Conservation (phyloP, 495 filamentous ascomycete species). For the Penicillium riverlandense region DNA sequence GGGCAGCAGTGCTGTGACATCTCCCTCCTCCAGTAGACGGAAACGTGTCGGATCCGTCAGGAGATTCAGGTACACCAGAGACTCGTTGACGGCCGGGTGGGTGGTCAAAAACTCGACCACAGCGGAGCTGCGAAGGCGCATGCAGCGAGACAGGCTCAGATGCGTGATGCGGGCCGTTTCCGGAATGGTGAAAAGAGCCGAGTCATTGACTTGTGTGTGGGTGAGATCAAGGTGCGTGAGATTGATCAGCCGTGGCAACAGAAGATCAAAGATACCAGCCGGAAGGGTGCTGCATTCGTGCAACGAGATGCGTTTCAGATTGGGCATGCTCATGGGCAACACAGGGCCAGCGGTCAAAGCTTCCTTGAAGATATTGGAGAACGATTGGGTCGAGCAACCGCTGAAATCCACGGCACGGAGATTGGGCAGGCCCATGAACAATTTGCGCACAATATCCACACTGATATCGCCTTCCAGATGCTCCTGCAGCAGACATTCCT, state of each 20-base stretch:
- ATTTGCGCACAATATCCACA: constrained; percentile 58
- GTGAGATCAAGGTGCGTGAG: constrained; percentile 77
- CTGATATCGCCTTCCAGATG: constrained; percentile 76
- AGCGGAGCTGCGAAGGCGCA: constrained; percentile 53
- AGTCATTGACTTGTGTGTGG: constrained; percentile 71
- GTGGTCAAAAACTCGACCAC: constrained; percentile 67
- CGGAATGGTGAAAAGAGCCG: constrained; percentile 65
- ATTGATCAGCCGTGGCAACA: constrained; percentile 62
- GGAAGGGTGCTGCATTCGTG: constrained; percentile 77
- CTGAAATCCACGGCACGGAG: constrained; percentile 72
- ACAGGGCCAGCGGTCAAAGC: constrained; percentile 33
- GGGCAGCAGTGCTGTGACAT: constrained; percentile 61
- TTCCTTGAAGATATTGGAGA: constrained; percentile 55
- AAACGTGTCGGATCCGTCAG: constrained; percentile 66
- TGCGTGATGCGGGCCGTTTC: constrained; percentile 67
- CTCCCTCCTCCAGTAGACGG: constrained; percentile 59
- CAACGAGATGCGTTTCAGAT: constrained; percentile 61
- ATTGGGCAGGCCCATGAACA: constrained; percentile 61
- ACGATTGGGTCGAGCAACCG: constrained; percentile 64
- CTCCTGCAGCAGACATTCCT: constrained; percentile 78
- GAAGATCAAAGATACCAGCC: constrained; percentile 56
- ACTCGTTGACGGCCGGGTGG: constrained; percentile 61
- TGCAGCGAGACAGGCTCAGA: constrained; percentile 73
- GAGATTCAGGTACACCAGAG: constrained; percentile 68
- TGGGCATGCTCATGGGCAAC: constrained; percentile 44